Base-by-base conservation (phyloP, 257 asterid species). In the Scutellaria minor region DNA sequence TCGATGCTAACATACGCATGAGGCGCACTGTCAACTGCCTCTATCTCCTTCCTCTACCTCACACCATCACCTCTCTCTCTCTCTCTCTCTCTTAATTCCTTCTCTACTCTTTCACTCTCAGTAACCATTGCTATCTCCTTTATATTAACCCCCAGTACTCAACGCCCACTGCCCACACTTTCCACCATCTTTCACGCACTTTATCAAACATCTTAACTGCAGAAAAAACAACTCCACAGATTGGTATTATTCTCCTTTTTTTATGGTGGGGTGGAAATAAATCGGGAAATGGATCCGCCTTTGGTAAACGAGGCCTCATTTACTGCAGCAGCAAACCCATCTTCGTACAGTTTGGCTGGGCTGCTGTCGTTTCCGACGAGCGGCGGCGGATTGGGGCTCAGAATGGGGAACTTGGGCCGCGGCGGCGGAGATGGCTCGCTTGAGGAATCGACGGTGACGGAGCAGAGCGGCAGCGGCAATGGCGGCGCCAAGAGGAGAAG, bases 391-490 rank as follows among this genome's bases (percentile, higher is more conserved):
- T 24, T 88, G 37, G 95, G 91, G 5, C 77, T 87, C 47, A 84
- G 83, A 76, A 85, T 84, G 83, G 83, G 85, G 7, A 81, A 78
- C 75, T 82, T 85, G 42, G 75, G 83, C 37, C 74, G 73, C 6
- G 46, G 52, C 72, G 68, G 70, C 4, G 78, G 81, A 13, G 88
- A 81, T 27, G 79, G 77, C 44, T 86, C 90, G 12, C 73, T 84
- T 41, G 92, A 83, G 46, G 93, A 86, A 76, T 89, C 98, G 65
- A 89, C 92, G 60, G 81, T 85, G 59, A 93, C 98, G 70, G 91
- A 89, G 72, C 94, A 77, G 74, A 82, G 88, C 70, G 85, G 83
- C 67, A 82, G 83, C 27, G 82, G 74, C 60, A 80, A 45, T 37
- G 85, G 81, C 39, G 85, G 83, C 18, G 79, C 70, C 27, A 86